These are phyloP conservation scores for Sporothrix mexicana DNA, from an alignment of 2,329 filamentous ascomycete species.

Conservation along the genomic window DNA sequence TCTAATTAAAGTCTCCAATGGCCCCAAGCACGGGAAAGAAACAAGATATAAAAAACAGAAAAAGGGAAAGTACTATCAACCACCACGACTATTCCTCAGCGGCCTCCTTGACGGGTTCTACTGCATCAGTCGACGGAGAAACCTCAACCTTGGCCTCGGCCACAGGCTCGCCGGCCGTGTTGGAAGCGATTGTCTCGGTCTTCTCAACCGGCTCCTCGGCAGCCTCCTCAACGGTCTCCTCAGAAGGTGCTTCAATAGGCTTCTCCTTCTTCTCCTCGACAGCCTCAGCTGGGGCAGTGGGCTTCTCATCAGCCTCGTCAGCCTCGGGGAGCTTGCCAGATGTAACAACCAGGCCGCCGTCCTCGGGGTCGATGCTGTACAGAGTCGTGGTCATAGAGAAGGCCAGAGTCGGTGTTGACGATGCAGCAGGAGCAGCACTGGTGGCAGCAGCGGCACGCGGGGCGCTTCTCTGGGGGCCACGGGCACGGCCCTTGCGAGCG, in stretches of 20 bases:
- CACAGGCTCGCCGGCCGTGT: constrained; percentile 14
- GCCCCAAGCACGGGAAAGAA: background rate
- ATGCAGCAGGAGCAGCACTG: constrained; percentile 44
- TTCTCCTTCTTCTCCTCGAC: constrained; percentile 11
- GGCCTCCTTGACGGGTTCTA: constrained; percentile 4
- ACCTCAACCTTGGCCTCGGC: constrained; percentile 16
- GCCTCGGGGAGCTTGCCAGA: constrained; percentile 10
- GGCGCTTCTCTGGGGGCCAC: constrained; percentile 72
- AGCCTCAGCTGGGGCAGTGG: constrained; percentile 29
- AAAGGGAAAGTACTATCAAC: background rate
- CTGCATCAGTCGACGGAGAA: background rate
- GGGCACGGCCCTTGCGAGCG: constrained; percentile 86
- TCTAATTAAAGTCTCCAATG: background rate
- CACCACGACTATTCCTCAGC: background rate
- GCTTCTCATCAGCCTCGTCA: background rate
- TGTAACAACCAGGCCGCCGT: constrained; percentile 51
- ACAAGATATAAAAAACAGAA: background rate
- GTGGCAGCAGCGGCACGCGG: constrained; percentile 45
- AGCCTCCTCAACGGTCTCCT: background rate
- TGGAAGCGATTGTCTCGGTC: constrained; percentile 17
- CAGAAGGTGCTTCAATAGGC: background rate
- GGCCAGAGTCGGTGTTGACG: constrained; percentile 45
- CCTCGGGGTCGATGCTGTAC: constrained; percentile 60
- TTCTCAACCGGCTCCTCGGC: background rate
- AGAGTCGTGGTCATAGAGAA: constrained; percentile 56